Evolutionary conservation across 768 basidiomycete species (phyloP).

Genomic region (Hemileccinum impolitum): DNA sequence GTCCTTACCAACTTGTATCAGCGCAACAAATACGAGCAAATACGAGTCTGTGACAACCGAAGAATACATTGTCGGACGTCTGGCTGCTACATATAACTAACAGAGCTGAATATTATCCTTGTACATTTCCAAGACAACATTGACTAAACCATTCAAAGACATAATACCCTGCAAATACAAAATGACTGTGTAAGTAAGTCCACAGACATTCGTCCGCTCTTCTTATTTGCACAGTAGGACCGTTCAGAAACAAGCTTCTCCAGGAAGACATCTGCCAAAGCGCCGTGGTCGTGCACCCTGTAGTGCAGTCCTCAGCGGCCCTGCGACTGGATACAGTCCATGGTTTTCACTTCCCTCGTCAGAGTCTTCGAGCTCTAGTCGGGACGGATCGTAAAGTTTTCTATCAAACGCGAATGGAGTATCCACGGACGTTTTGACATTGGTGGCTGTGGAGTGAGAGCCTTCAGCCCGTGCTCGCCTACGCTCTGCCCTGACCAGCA

Average conservation of each 20-base stretch:
- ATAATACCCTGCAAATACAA: neutral
- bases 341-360: neutral
- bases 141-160: neutral
- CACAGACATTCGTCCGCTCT: neutral
- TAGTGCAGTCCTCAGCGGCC: slow-evolving; percentile 3
- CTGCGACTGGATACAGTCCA: slow-evolving; percentile 9
- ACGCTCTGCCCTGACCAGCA: neutral
- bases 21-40: slow-evolving; percentile 48
- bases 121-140: neutral
- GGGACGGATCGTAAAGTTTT: slow-evolving; percentile 27
- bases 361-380: slow-evolving; percentile 11
- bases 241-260: slow-evolving; percentile 12
- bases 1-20: slow-evolving; percentile 62
- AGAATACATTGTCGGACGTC: slow-evolving; percentile 71
- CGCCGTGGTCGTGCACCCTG: slow-evolving; percentile 5
- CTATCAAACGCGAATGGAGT: slow-evolving; percentile 2
- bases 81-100: slow-evolving; percentile 57
- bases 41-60: slow-evolving; percentile 72
- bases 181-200: neutral
- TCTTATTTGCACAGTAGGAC: neutral
- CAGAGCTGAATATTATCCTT: neutral
- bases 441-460: neutral
- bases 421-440: neutral
- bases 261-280: slow-evolving; percentile 15
- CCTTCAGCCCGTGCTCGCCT: neutral